These are phyloP conservation scores for Penicillium ucsense DNA, from an alignment of 495 filamentous ascomycete genomes.

Conservation along the genomic window DNA sequence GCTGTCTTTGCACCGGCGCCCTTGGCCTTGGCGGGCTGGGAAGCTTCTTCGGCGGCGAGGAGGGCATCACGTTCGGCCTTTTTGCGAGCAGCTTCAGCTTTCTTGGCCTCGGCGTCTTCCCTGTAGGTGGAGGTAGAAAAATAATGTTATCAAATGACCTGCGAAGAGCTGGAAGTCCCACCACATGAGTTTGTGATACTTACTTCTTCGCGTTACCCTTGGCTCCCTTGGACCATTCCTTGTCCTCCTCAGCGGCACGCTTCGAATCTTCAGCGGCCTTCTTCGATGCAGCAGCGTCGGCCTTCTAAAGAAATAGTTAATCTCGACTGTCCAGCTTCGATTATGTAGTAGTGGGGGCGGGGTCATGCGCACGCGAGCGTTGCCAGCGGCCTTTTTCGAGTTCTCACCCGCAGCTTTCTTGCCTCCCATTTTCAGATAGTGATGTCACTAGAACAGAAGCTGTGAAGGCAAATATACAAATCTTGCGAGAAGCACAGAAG, in stretches of 20 bases:
- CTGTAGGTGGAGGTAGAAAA: conserved; percentile 29
- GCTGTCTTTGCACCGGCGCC: conserved; percentile 50
- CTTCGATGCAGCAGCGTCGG: conserved; percentile 73
- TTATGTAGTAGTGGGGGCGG: conserved; percentile 22
- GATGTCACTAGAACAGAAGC: background rate
- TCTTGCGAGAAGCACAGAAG: conserved; percentile 1
- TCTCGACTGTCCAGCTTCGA: conserved; percentile 1
- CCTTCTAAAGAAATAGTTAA: conserved; percentile 53
- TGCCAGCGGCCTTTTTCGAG: conserved; percentile 82
- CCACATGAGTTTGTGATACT: background rate
- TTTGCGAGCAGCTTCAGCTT: conserved; percentile 73
- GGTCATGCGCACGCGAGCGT: conserved; percentile 50
- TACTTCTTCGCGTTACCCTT: conserved; percentile 84
- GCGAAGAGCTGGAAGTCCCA: background rate
- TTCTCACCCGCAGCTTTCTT: conserved; percentile 65
- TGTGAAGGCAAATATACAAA: background rate
- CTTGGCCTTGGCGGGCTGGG: conserved; percentile 46
- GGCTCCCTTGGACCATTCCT: conserved; percentile 74
- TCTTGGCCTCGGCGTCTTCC: conserved; percentile 77
- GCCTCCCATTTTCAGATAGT: conserved; percentile 24
- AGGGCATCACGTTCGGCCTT: conserved; percentile 81
- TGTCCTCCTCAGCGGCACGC: conserved; percentile 56
- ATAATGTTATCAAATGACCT: conserved; percentile 7
- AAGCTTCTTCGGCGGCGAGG: conserved; percentile 73
- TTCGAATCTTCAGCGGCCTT: conserved; percentile 60